These are phyloP conservation scores for Dictyostelium purpureum DNA, from an alignment of 78 protist species.

Conservation along the genomic window DNA sequence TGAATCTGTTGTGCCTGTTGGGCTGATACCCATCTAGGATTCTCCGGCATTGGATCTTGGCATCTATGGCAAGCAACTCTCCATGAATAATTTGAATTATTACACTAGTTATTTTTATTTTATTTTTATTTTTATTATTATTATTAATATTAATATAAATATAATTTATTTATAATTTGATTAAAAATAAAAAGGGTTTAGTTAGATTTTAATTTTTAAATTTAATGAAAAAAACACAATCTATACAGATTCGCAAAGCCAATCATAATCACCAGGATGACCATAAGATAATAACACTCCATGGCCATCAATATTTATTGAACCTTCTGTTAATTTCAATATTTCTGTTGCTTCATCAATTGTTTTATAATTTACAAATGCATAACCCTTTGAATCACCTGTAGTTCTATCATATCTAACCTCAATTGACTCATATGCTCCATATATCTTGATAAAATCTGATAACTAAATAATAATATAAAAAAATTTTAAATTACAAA, in stretches of 20 bases:
- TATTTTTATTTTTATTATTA: background rate
- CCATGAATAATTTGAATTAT: constrained; percentile 37
- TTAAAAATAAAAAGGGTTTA: background rate
- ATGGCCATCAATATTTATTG: background rate
- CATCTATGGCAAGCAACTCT: constrained; percentile 41
- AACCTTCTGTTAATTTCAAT: background rate
- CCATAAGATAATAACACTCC: background rate
- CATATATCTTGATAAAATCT: constrained; percentile 36
- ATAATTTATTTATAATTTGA: background rate
- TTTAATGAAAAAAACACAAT: background rate
- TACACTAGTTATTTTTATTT: constrained; percentile 14
- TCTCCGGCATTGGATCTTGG: background rate
- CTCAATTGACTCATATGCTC: constrained; percentile 2
- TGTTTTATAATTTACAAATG: constrained; percentile 52
- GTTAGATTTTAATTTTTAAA: background rate
- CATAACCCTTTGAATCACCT: constrained; percentile 40
- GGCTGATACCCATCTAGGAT: constrained; percentile 6
- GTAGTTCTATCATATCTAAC: constrained; percentile 21
- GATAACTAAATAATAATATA: background rate
- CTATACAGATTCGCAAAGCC: constrained; percentile 54
- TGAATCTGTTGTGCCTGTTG: background rate
- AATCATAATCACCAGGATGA: background rate
- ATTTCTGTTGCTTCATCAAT: constrained; percentile 29
- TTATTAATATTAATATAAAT: background rate
- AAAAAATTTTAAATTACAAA: background rate